These are phyloP conservation scores for Fagus crenata DNA, from an alignment of 306 rosid species.

Conservation along the genomic window DNA sequence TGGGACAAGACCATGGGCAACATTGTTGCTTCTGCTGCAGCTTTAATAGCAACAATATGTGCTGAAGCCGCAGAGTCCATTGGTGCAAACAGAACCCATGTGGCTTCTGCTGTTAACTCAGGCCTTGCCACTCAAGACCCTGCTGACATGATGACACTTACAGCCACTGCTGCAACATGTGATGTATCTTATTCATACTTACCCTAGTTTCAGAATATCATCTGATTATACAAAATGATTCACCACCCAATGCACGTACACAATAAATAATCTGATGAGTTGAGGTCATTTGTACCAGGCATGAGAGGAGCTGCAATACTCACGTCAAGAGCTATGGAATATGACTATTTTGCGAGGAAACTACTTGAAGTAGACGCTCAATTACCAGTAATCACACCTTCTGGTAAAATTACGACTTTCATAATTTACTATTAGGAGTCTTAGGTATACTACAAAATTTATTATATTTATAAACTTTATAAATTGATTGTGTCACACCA, in stretches of 20 bases:
- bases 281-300: constrained; percentile 7
- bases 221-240: neutral
- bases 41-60: constrained; percentile 30
- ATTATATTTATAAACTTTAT: no score
- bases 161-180: constrained; percentile 33
- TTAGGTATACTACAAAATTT: no score
- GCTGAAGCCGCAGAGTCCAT: constrained; percentile 31
- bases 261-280: neutral
- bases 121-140: constrained; percentile 27
- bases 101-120: constrained; percentile 32
- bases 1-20: constrained; percentile 7
- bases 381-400: constrained; percentile 23
- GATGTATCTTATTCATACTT: neutral
- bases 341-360: constrained; percentile 1
- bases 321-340: constrained; percentile 3
- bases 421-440: neutral
- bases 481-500: no score
- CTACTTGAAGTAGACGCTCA: constrained; percentile 19
- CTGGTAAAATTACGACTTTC: constrained; percentile 14
- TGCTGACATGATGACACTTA: constrained; percentile 22
- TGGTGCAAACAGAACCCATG: constrained; percentile 23
- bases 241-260: neutral
- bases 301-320: constrained; percentile 31
- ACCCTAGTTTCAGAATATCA: neutral
- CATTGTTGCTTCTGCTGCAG: constrained; percentile 31